Evolutionary conservation across 352 stramenopile genomes (phyloP).

Genomic region (Aphanomyces stellatus): DNA sequence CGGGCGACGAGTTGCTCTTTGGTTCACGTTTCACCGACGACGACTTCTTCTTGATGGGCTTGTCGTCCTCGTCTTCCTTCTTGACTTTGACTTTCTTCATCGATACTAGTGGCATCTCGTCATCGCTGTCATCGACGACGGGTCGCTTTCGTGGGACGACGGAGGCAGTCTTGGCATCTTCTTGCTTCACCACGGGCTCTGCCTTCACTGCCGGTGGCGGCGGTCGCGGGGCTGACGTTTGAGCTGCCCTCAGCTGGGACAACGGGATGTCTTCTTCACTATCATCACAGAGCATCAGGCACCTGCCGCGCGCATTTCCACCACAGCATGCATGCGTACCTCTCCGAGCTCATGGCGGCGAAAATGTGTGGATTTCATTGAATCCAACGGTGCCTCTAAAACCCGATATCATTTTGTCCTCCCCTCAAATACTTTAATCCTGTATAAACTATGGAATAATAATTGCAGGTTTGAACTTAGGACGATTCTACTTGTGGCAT

Average conservation of each 20-base stretch:
- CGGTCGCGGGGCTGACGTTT: neutral
- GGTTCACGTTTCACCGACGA: neutral
- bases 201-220: neutral
- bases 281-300: too few species aligned
- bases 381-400: neutral
- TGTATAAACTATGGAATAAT: too few species aligned
- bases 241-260: constrained; percentile 36
- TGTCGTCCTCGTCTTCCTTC: constrained; percentile 16
- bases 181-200: neutral
- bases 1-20: constrained; percentile 23
- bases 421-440: too few species aligned
- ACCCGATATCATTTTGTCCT: too few species aligned
- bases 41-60: constrained; percentile 24
- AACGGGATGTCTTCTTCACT: constrained; percentile 76
- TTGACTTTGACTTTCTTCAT: constrained; percentile 23
- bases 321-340: too few species aligned
- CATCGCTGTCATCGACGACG: constrained; percentile 13
- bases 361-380: constrained; percentile 17
- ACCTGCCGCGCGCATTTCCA: too few species aligned
- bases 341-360: constrained; percentile 5
- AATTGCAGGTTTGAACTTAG: too few species aligned
- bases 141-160: constrained; percentile 11
- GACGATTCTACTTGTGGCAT: too few species aligned
- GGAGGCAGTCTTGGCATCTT: neutral
- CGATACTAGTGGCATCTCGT: constrained; percentile 4